These are phyloP conservation scores for Termitomyces sp. DNA, from an alignment of 768 basidiomycete species.

Conservation along the genomic window DNA sequence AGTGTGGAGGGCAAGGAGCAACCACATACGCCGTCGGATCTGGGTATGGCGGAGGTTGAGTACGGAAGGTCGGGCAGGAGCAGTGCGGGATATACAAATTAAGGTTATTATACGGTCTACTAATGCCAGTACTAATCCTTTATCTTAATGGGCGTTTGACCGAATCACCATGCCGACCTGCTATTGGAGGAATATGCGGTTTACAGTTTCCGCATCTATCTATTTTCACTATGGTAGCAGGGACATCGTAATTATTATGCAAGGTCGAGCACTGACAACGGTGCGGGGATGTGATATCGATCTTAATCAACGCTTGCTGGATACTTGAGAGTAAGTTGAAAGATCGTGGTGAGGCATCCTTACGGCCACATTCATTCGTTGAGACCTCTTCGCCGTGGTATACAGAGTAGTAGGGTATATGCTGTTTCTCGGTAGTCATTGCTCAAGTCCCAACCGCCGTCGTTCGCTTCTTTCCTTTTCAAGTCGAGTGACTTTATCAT, in stretches of 20 bases:
- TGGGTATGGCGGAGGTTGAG: conserved; percentile 63
- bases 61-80: conserved; percentile 70
- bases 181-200: background rate
- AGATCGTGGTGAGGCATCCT: background rate
- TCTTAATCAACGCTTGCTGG: too few species aligned
- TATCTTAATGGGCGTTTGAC: conserved; percentile 2
- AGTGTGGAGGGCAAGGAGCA: conserved; percentile 38
- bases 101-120: conserved; percentile 3
- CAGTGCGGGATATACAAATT: conserved; percentile 14
- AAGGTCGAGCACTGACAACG: background rate
- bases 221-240: too few species aligned
- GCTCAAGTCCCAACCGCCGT: conserved; percentile 58
- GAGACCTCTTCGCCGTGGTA: conserved; percentile 1
- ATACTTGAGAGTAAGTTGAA: too few species aligned
- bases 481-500: conserved; percentile 53
- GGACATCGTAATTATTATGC: too few species aligned
- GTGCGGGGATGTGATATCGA: too few species aligned
- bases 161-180: background rate
- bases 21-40: conserved; percentile 50
- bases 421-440: conserved; percentile 7
- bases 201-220: too few species aligned
- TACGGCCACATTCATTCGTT: background rate
- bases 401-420: conserved; percentile 7
- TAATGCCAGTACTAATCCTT: conserved; percentile 8
- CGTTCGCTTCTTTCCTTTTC: conserved; percentile 65